Base-by-base conservation (phyloP, 768 basidiomycete genomes). In the Agrocybe pediades region DNA sequence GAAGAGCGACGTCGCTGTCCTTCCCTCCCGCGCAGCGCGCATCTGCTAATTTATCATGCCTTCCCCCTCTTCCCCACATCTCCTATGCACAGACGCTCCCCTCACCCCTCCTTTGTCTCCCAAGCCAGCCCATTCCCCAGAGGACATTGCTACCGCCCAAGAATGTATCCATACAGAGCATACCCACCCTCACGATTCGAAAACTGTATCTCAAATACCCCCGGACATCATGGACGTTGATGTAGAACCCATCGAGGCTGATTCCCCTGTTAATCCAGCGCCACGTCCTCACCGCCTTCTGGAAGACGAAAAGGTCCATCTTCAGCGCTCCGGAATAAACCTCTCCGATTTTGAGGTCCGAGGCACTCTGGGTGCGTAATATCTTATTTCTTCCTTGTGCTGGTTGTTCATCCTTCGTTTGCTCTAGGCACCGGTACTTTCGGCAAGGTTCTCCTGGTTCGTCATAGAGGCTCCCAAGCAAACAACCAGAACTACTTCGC, bases 391-490 rank as follows among this genome's bases (percentile, higher is more conserved):
- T 57, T 20, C 17, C 51, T 54, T 42, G 19, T 40, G 36, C 46
- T 27, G 33, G 25, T 2, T 13, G 49, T 49, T 30, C 42, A 56
- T 45, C 20, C 55, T 40, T 41, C 29, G 23, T 39, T 40, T 9
- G 46, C 23, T 49, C 25, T 55, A 92, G 96, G 97, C 23, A 96
- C 96, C 1, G 97, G 97, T 2, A 99, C 97, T 0, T 99, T 99
- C 71, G 97, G 86, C 44, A 85, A 91, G 53, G 97, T 99, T 15
- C 76, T 98, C 33, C 81, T 98, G 2, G 95, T 97, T 33, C 87
- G 92, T 51, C 84, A 92, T 58, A 78, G 84, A 25, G 73, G 74
- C 42, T 74, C 80, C 1, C 73, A 74, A 4, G 69, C 79, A 19
- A 76, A 75, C 57, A 69, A 82, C 2, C 81, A 83, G 54, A 82